These are phyloP conservation scores for Coemansia sp. DNA, from an alignment of 192 early-diverging fungal genomes.

Conservation along the genomic window DNA sequence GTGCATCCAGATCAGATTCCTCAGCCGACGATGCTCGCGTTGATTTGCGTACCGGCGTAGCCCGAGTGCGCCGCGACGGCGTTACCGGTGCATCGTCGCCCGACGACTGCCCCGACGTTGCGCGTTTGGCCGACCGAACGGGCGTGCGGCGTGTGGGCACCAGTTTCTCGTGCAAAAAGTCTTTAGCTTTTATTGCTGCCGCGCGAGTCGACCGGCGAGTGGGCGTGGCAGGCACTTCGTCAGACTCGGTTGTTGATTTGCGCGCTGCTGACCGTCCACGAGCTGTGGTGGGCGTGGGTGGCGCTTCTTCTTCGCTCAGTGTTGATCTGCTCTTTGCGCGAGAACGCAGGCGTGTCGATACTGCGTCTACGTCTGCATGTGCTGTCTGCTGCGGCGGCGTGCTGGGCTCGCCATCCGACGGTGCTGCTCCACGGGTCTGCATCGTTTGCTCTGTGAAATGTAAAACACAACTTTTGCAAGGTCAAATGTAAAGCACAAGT, in stretches of 20 bases:
- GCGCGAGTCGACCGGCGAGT: constrained; percentile 36
- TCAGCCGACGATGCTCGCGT: constrained; percentile 3
- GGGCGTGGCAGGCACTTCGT: constrained; percentile 24
- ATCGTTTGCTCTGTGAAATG: constrained; percentile 1
- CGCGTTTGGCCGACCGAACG: constrained; percentile 3
- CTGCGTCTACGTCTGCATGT: constrained; percentile 1
- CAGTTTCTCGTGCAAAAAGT: constrained; percentile 22
- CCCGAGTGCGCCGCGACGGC: constrained; percentile 1
- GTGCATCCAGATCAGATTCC: neutral
- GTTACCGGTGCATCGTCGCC: constrained; percentile 18
- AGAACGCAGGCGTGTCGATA: constrained; percentile 18
- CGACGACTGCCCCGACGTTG: constrained; percentile 3
- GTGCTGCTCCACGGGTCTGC: constrained; percentile 14
- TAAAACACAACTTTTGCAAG: neutral
- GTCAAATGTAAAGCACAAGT: no score
- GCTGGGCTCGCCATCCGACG: constrained; percentile 2
- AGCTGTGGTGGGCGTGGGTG: constrained; percentile 15
- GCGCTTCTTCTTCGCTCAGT: constrained; percentile 9
- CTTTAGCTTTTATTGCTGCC: constrained; percentile 27
- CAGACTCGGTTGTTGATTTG: constrained; percentile 1
- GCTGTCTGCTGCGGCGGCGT: constrained; percentile 9
- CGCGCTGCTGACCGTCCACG: constrained; percentile 17
- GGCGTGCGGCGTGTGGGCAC: constrained; percentile 11
- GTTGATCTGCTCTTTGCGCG: constrained; percentile 13
- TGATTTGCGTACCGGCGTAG: neutral